Percentiles rank a stretch among this genome's conserved stretches.
Conservation (phyloP, 208 protist species). For the Herpetomonas samuelpessoai region DNA sequence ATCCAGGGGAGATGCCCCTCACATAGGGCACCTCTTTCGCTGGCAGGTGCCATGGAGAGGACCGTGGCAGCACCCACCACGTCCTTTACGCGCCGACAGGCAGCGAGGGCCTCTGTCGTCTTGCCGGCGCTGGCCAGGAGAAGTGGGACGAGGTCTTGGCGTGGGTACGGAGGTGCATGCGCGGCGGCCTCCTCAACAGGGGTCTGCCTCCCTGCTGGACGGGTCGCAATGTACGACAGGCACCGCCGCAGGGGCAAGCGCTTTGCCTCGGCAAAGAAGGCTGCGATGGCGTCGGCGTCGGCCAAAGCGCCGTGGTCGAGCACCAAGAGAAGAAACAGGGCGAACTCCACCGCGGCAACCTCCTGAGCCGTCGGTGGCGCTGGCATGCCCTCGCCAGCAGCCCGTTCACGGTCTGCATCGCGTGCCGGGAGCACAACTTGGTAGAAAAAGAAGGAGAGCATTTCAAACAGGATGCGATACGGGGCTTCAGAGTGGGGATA, state of each 20-base stretch:
- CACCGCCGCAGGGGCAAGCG: conserved; percentile 15
- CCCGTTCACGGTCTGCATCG: conserved; percentile 1
- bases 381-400: neutral
- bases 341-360: conserved; percentile 18
- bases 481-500: conserved; percentile 2
- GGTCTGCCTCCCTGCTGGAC: too few species aligned
- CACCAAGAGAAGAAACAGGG: conserved; percentile 27
- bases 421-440: neutral
- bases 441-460: neutral
- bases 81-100: conserved; percentile 21
- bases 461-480: neutral
- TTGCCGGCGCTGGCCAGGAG: conserved; percentile 16
- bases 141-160: conserved; percentile 11
- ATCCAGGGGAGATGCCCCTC: conserved; percentile 46
- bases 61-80: conserved; percentile 20
- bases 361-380: neutral
- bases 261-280: neutral
- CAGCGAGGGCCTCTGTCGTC: conserved; percentile 19
- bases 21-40: conserved; percentile 15
- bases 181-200: conserved; percentile 3
- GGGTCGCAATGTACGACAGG: conserved; percentile 1
- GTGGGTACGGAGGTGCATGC: conserved; percentile 1
- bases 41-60: conserved; percentile 8
- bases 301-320: conserved; percentile 3
- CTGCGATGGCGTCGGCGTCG: neutral